Evolutionary conservation across 2,329 filamentous ascomycete genomes (phyloP).

Genomic region (Fusarium proliferatum): DNA sequence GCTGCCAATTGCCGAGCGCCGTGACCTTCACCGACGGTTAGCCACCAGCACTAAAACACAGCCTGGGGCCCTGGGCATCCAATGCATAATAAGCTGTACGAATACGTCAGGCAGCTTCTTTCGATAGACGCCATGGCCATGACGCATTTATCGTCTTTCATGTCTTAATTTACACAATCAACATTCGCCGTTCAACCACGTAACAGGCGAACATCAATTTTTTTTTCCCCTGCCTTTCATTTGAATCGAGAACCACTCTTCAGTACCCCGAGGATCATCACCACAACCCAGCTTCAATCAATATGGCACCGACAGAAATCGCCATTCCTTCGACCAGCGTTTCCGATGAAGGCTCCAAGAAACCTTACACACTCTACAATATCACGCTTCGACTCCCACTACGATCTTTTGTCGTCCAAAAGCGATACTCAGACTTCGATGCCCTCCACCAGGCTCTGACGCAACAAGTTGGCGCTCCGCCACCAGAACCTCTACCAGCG

Average conservation of each 20-base stretch:
- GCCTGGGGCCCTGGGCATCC: background rate
- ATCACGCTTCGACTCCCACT: constrained; percentile 81
- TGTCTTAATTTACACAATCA: constrained; percentile 13
- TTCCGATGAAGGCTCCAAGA: constrained; percentile 62
- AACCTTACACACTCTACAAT: constrained; percentile 82
- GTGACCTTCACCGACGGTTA: constrained; percentile 29
- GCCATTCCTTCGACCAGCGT: constrained; percentile 74
- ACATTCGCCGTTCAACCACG: background rate
- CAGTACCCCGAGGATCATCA: background rate
- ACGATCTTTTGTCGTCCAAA: constrained; percentile 78
- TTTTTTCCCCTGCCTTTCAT: background rate
- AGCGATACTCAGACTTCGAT: constrained; percentile 85
- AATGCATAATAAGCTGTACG: constrained; percentile 27
- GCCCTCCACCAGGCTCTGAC: constrained; percentile 72
- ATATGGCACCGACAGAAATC: constrained; percentile 74
- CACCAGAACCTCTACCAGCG: constrained; percentile 73
- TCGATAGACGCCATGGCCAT: constrained; percentile 23
- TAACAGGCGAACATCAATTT: background rate
- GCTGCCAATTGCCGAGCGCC: constrained; percentile 3
- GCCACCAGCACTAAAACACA: constrained; percentile 12
- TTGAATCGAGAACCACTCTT: background rate
- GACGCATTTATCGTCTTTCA: constrained; percentile 33
- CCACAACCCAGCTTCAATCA: constrained; percentile 35
- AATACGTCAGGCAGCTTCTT: constrained; percentile 30
- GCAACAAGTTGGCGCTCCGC: constrained; percentile 68